Evolutionary conservation across 345 rosid genomes (phyloP).

Genomic region (Hibiscus tridactylites): DNA sequence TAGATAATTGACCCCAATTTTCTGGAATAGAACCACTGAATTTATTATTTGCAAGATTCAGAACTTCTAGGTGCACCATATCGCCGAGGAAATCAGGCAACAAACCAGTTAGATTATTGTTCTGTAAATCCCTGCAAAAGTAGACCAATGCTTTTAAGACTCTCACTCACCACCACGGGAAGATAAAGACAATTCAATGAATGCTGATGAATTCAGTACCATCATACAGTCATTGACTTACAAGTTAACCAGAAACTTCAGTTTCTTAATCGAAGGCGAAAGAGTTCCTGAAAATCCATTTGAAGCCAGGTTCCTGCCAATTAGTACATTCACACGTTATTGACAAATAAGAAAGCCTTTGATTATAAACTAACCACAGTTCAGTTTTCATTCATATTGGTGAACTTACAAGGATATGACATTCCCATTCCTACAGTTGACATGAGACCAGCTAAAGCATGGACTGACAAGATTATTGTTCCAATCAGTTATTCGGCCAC

Average conservation of each 20-base stretch:
- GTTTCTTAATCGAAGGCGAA: constrained; percentile 56
- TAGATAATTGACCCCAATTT: constrained; percentile 56
- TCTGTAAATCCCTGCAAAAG: constrained; percentile 71
- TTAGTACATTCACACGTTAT: constrained; percentile 9
- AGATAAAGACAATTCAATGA: neutral
- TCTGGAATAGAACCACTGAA: constrained; percentile 70
- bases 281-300: constrained; percentile 76
- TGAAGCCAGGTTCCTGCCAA: constrained; percentile 57
- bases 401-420: constrained; percentile 66
- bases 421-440: constrained; percentile 60
- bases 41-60: constrained; percentile 70
- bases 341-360: neutral
- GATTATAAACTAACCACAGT: neutral
- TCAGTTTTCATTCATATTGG: neutral
- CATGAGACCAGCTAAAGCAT: constrained; percentile 80
- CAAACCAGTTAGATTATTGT: constrained; percentile 63
- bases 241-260: constrained; percentile 67
- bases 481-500: constrained; percentile 49
- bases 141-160: neutral
- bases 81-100: constrained; percentile 65
- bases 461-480: constrained; percentile 59
- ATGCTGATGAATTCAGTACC: neutral
- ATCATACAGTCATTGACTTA: constrained; percentile 30
- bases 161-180: neutral
- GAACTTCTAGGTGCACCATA: constrained; percentile 46